A percentile compares a stretch with the other conserved stretches of the same genome.
These are phyloP conservation scores for Grosmannia serpens DNA, from an alignment of 2,329 filamentous ascomycete genomes.

Conservation along the genomic window DNA sequence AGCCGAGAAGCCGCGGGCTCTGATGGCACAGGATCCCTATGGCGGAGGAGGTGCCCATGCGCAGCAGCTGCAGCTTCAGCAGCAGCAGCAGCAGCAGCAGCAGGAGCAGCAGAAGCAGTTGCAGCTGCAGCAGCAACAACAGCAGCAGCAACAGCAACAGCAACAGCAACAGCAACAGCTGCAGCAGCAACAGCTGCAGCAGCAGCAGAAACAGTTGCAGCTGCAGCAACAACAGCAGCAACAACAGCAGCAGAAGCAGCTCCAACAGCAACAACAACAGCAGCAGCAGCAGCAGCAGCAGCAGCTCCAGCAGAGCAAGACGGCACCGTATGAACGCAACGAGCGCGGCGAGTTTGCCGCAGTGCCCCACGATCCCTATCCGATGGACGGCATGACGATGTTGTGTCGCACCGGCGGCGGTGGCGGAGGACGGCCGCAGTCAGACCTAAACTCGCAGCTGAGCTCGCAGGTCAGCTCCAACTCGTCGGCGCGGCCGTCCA, in stretches of 20 bases:
- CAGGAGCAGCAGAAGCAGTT: conserved; percentile 15
- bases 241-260: not conserved
- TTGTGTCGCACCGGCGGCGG: conserved; percentile 56
- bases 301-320: conserved; percentile 14
- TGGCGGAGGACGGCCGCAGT: conserved; percentile 17
- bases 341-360: conserved; percentile 50
- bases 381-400: conserved; percentile 94
- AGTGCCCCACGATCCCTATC: conserved; percentile 87
- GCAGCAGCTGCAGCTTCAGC: conserved; percentile 13
- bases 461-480: conserved; percentile 35
- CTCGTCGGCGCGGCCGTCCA: conserved; percentile 61
- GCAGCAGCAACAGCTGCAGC: not conserved
- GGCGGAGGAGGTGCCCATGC: not conserved
- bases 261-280: conserved; percentile 16
- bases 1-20: not conserved
- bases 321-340: conserved; percentile 30
- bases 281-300: conserved; percentile 11
- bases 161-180: too few species aligned
- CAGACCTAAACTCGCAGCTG: conserved; percentile 26
- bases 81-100: conserved; percentile 14
- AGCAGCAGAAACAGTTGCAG: not conserved
- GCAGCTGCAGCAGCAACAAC: conserved; percentile 14
- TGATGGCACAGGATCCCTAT: not conserved
- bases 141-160: conserved; percentile 14
- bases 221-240: not conserved